phyloP scores from a whole-genome alignment of 148 eudicot genomes.

The Nepenthes gracilis region DNA sequence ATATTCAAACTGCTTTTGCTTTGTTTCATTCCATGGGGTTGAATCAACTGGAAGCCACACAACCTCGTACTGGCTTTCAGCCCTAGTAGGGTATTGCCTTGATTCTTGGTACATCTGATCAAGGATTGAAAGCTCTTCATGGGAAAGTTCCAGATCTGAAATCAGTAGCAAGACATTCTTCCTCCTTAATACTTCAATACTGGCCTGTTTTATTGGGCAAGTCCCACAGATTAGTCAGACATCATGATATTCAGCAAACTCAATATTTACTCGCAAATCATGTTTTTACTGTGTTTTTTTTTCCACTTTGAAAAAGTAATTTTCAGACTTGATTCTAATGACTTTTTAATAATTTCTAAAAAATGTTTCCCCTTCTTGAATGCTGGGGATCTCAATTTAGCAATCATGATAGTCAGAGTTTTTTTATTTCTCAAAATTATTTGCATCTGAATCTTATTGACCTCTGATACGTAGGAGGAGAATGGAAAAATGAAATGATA shows the following conservation, averaged over 20 bases:
- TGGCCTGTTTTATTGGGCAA: constrained; percentile 21
- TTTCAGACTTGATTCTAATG: too few species aligned
- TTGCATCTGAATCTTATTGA: too few species aligned
- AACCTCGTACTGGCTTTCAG: constrained; percentile 54
- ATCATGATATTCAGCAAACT: background rate
- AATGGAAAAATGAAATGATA: background rate
- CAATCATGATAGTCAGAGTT: too few species aligned
- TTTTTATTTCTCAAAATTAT: too few species aligned
- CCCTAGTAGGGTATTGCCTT: constrained; percentile 29
- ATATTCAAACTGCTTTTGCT: constrained; percentile 29
- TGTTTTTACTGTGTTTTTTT: too few species aligned
- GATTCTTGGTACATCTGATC: constrained; percentile 54
- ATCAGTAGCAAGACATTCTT: constrained; percentile 51
- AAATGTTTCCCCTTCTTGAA: too few species aligned
- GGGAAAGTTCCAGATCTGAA: constrained; percentile 55
- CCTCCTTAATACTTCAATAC: constrained; percentile 37
- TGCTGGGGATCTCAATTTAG: too few species aligned
- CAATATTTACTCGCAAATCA: background rate
- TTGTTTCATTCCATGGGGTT: constrained; percentile 24
- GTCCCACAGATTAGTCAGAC: background rate
- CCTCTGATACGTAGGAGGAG: background rate
- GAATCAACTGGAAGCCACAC: constrained; percentile 63
- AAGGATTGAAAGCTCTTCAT: constrained; percentile 50
- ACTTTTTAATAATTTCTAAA: too few species aligned
- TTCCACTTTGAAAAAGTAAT: too few species aligned